A percentile compares a stretch with the other conserved stretches of the same genome.
These are phyloP conservation scores for Magnusiomyces paraingens DNA, from an alignment of 1,139 yeast genomes.

Conservation along the genomic window DNA sequence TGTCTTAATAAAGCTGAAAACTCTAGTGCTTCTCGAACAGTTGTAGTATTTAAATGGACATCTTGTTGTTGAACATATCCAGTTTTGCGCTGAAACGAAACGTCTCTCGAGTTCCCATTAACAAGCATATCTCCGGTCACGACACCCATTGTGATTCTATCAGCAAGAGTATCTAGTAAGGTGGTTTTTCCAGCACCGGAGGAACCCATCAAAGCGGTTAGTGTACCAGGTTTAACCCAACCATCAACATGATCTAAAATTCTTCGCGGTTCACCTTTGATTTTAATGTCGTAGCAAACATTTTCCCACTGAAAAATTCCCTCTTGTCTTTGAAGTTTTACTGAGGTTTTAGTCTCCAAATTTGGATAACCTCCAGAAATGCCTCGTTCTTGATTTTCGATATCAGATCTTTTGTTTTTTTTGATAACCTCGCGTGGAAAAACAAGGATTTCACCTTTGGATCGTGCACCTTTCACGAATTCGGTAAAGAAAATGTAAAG, in stretches of 20 bases:
- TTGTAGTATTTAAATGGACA: conserved; percentile 63
- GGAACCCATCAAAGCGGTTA: conserved; percentile 80
- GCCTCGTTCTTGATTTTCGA: conserved; percentile 13
- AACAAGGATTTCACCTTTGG: conserved; percentile 75
- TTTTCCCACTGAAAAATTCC: conserved; percentile 75
- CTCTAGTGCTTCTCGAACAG: conserved; percentile 71
- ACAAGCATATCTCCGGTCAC: conserved; percentile 72
- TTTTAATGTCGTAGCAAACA: conserved; percentile 65
- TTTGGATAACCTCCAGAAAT: too few species aligned
- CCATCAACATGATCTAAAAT: conserved; percentile 69
- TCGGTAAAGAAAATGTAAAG: conserved; percentile 57
- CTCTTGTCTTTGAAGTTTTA: conserved; percentile 19
- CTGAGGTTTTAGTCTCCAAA: conserved; percentile 9
- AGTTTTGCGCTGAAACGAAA: conserved; percentile 71
- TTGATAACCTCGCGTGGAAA: conserved; percentile 45
- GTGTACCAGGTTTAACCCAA: conserved; percentile 73
- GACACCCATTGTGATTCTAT: conserved; percentile 72
- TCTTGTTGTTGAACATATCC: conserved; percentile 85
- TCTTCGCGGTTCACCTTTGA: conserved; percentile 50
- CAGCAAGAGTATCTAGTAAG: conserved; percentile 64
- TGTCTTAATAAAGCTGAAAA: conserved; percentile 74
- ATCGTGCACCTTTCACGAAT: conserved; percentile 64
- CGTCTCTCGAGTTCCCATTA: conserved; percentile 60
- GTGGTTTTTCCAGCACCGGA: conserved; percentile 90
- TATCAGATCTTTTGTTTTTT: conserved; percentile 22